Base-by-base conservation (phyloP, 768 basidiomycete genomes). In the Omphalotus guepiniiformis region DNA sequence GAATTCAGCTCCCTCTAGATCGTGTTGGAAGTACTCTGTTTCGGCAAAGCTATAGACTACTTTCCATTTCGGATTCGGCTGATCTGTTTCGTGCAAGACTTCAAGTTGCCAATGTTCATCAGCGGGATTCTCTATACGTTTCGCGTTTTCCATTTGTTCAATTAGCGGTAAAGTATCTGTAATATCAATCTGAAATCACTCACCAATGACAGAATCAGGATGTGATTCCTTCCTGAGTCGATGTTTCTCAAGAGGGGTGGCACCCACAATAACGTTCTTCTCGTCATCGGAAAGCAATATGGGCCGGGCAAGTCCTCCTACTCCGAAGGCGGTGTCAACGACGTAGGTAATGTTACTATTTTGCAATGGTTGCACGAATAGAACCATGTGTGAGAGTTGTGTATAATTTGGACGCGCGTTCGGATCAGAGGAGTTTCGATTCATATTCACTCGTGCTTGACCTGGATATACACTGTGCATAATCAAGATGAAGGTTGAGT, bases 321-420 rank as follows among this genome's bases (percentile, higher is more conserved):
- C 51, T 3, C 66, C 65, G 45, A 64, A 63, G 9, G 66, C 65
- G 5, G 59, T 63, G 49, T 68, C 65, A 12, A 64, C 60, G 8
- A 66, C 18, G 42, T 61, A 68, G 0, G 65, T 67, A 43, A 55
- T 44, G 42, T 60, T 63, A 32, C 52, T 58, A 18, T 56, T 47
- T 15, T 21, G 30, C 16, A 50, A 55, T 1, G 65, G 67, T 36
- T 68, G 67, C 3, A 64, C 64, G 30, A 68, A 62, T 9, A 65
- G 39, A 19, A 65, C 51, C 49, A 63, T 59, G 42, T 67, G 67
- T 4, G 44, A 39, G 13, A 54, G 49, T 9, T 53, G 23, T 2
- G 52, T 49, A 28, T 55, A 65, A 2, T 27, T 42, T 2, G 50
- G 44, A 7, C 29, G 38, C 1, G 11, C 18, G 4, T 49, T 11